Evolutionary conservation across 805 yeast species (phyloP), one percentile per base, ranked within the genome.

Genomic region (Sugiyamaella valdiviana): DNA sequence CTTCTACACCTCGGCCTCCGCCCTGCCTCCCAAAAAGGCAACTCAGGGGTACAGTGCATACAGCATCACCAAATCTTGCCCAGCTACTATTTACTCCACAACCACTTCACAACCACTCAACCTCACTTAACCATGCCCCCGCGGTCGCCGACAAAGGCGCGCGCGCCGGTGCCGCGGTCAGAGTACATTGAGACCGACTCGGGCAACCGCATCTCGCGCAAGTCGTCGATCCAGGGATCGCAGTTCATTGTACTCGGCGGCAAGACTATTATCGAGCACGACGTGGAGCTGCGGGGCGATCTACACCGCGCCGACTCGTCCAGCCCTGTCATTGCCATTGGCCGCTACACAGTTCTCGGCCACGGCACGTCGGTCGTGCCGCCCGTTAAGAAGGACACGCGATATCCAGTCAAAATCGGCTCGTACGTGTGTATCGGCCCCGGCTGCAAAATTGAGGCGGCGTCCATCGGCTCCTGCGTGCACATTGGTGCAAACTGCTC

Each of bases 191-290:
- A 50, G 21, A 57, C 61, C 49, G 68, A 64, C 29, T 57, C 61
- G 14, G 68, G 71, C 2, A 69, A 68, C 50, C 54, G 63, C 29
- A 65, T 68, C 9, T 64, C 69, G 7, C 53, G 62, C 7, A 49
- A 53, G 22, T 62, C 68, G n/a, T 52, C 48, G 19, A 58, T 70
- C 48, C 57, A 57, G 16, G 73, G 73, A 14, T 55, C 71, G 1
- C 62, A 62, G 38, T 57, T 54, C 52, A 65, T 70, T 22, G 62
- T 66, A 3, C 51, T 70, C 14, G 69, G 69, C 21, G 74, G 74
- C 17, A 56, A 58, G 26, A 51, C 65, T 17, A 52, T 63, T 5
- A 58, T 69, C 3, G 65, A 66, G 15, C 58, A 56, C n/a, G 62
- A 52, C 1, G 64, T 59, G 7, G 57, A 46, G 23, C 46, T 69